phyloP scores from a whole-genome alignment of 1,284 basidiomycete species.

The Boletus austroedulis region DNA sequence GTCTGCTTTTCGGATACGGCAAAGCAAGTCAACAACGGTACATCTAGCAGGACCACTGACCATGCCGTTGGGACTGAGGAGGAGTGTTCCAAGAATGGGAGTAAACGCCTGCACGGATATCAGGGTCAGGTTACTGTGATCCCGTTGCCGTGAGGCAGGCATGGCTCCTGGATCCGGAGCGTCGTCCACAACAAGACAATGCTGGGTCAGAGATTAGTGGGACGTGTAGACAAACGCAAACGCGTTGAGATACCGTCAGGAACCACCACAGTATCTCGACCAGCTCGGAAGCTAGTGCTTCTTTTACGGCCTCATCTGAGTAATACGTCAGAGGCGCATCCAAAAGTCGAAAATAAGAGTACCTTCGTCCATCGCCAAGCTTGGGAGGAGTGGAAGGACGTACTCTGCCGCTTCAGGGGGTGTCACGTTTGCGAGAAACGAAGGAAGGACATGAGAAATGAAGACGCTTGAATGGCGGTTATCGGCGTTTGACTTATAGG shows the following conservation, averaged over 20 bases:
- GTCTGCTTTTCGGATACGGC: slow-evolving; percentile 57
- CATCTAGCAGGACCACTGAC: slow-evolving; percentile 75
- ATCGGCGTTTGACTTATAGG: slow-evolving; percentile 11
- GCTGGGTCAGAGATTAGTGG: slow-evolving; percentile 32
- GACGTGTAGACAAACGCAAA: slow-evolving; percentile 11
- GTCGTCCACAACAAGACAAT: slow-evolving; percentile 60
- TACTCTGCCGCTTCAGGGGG: slow-evolving; percentile 93
- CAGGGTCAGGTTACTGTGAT: slow-evolving; percentile 39
- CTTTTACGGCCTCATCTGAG: slow-evolving; percentile 86
- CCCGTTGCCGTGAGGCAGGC: slow-evolving; percentile 11
- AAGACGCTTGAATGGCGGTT: slow-evolving; percentile 51
- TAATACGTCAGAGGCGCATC: slow-evolving; percentile 11
- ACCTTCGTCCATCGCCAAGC: slow-evolving; percentile 88
- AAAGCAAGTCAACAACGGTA: slow-evolving; percentile 77
- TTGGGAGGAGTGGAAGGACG: slow-evolving; percentile 85
- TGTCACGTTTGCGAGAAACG: slow-evolving; percentile 71
- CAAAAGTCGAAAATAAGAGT: slow-evolving; percentile 4
- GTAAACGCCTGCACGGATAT: slow-evolving; percentile 88
- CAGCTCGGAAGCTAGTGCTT: slow-evolving; percentile 83
- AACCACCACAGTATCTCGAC: slow-evolving; percentile 93
- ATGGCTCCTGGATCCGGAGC: slow-evolving; percentile 23
- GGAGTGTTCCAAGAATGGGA: slow-evolving; percentile 83
- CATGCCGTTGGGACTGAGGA: slow-evolving; percentile 76
- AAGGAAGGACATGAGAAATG: slow-evolving; percentile 78
- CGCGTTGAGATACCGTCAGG: slow-evolving; percentile 53